Percentiles rank a stretch among this genome's conserved stretches.
Evolutionary conservation across 2,329 filamentous ascomycete species (phyloP).

Genomic region (Stylonectria norvegica): DNA sequence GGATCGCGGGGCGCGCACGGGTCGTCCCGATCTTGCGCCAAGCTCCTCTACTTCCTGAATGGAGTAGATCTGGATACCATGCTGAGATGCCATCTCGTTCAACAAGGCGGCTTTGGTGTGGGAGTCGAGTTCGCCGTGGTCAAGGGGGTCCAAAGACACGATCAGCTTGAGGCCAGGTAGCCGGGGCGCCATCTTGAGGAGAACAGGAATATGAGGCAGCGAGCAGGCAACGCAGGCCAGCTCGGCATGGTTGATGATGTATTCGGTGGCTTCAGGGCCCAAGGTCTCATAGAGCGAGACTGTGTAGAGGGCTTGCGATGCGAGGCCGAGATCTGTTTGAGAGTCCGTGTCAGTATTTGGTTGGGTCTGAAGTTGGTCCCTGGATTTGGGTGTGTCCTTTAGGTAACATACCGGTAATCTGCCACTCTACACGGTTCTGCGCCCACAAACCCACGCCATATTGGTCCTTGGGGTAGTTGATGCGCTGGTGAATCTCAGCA

Average conservation of each 20-base stretch:
- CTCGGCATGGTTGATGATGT: conserved; percentile 88
- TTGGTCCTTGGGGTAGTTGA: conserved; percentile 59
- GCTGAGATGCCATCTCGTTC: conserved; percentile 67
- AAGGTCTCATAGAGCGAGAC: conserved; percentile 97
- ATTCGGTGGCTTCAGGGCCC: conserved; percentile 86
- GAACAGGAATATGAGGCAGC: conserved; percentile 73
- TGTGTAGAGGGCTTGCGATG: conserved; percentile 82
- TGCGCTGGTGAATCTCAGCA: conserved; percentile 72
- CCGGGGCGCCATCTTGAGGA: conserved; percentile 75
- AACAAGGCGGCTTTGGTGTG: conserved; percentile 78
- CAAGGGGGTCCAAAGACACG: conserved; percentile 78
- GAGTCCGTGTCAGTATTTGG: not conserved
- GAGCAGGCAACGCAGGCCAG: conserved; percentile 74
- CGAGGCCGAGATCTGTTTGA: conserved; percentile 70
- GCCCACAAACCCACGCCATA: conserved; percentile 83
- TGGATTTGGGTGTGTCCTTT: not conserved
- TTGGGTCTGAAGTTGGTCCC: not conserved
- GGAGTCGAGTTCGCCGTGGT: conserved; percentile 71
- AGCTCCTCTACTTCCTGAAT: conserved; percentile 78
- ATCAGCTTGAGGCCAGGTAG: conserved; percentile 83
- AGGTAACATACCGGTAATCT: conserved; percentile 61
- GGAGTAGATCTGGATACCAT: conserved; percentile 75
- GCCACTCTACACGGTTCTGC: conserved; percentile 83
- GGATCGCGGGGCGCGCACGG: conserved; percentile 67
- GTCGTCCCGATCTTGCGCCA: conserved; percentile 65